Base-by-base conservation (phyloP, 768 basidiomycete species). In the Collybiopsis luxurians region DNA sequence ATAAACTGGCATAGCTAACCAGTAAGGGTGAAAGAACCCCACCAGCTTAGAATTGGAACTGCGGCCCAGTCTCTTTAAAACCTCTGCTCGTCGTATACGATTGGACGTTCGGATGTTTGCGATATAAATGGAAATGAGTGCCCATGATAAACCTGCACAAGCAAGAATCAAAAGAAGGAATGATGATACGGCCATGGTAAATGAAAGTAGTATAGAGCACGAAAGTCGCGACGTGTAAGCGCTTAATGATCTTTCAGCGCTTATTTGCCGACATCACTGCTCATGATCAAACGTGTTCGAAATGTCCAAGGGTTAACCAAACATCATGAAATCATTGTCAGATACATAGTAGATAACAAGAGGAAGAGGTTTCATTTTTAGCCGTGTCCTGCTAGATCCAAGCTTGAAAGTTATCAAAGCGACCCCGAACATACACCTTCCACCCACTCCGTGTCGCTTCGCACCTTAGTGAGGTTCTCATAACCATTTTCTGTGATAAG, bases 1-100 rank as follows among this genome's bases (percentile, higher is more conserved):
- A 39, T n/a, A 17, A 54, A 28, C 31, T 19, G 38, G 15, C 28
- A 43, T 4, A 13, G 66, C 84, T 73, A 64, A 95, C 95, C 95
- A 98, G 68, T 95, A 98, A 0, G 95, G 95, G 75, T 98, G 95
- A 68, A 97, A 96, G 73, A 95, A 89, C 0, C 90, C 95, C 2
- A 95, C 75, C 19, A 95, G 13, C n/a, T 39, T n/a, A 39, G 50
- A 39, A 2, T 39, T 7, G 21, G 50, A 26, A 39, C 24, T 27
- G 3, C 36, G 50, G 9, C 36, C 50, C 15, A 51, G 50, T 17
- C 7, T 39, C 13, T 21, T 31, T 34, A 51, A 12, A 21, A 51
- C 34, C 31, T 40, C 50, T 51, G 24, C 24, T 24, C 50, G 50
- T 17, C 50, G 34, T 27, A 21, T 5, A 36, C 36, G 36, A n/a